Evolutionary conservation across 1,139 yeast genomes (phyloP), one percentile per base, ranked within the genome.

Genomic region (Trichomonascaceae sp.): DNA sequence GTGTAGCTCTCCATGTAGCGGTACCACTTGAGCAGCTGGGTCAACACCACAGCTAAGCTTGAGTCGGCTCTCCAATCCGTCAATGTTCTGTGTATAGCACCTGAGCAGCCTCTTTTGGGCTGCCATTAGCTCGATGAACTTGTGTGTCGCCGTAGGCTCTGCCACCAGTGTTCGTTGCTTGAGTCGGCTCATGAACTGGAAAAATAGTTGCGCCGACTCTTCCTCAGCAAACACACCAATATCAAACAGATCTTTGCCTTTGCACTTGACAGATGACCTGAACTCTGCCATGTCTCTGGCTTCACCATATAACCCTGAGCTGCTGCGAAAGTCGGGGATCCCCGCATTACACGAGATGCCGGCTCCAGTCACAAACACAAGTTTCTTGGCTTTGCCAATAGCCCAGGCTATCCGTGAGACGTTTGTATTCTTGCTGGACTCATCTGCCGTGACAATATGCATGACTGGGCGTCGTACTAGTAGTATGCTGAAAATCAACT

Each of bases 291-390:
- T 71, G 13, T 62, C 60, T 47, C 77, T 79, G 14, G 77, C 85
- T 59, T 75, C 55, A 42, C 78, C 74, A 59, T 87, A 87, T 16
- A 87, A 65, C 2, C 97, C 97, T 44, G 78, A 74, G 13, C 75
- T 64, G 2, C 93, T 80, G 38, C 97, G 67, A 55, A 87, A 87
- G 54, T 87, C 97, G 50, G 97, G 97, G 36, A 87, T 87, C 0
- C 97, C 97, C 1, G 97, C 96, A 53, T 81, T 84, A 54, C 96
- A 84, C 17, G 95, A 82, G 38, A 87, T 82, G 1, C 97, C 97
- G 1, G 97, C 97, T 5, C 97, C 96, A 0, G 96, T 84, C 37
- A 85, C 48, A 5, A 51, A 46, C 11, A 56, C 47, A 1, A 48
- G 39, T 29, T 48, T 47, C 20, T 48, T 42, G 15, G 56, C 31